Percentiles rank a stretch among this genome's conserved stretches.
phyloP scores from a whole-genome alignment of 179 eudicot genomes.

The Sideroxylon spinosum region DNA sequence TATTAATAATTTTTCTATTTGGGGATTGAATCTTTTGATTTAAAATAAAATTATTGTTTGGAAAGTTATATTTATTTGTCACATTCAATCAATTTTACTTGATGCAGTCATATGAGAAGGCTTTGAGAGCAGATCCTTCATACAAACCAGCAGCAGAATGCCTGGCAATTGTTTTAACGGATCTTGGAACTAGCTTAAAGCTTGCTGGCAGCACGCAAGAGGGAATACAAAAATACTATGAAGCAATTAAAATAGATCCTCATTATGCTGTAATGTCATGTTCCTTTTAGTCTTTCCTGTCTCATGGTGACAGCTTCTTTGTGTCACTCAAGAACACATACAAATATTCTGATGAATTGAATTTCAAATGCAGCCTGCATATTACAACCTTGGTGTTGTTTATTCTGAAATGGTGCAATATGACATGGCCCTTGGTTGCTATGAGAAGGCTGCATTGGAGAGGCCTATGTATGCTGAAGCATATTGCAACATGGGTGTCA shows the following conservation, averaged over 20 bases:
- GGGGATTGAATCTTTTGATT: not conserved
- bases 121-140: slow-evolving; percentile 74
- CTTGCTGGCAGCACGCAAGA: slow-evolving; percentile 97
- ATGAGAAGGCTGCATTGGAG: slow-evolving; percentile 95
- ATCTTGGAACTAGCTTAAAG: slow-evolving; percentile 95
- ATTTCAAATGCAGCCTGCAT: slow-evolving; percentile 86
- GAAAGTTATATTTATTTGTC: not conserved
- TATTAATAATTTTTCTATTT: not conserved
- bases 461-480: slow-evolving; percentile 99
- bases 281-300: slow-evolving; percentile 8
- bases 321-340: not conserved
- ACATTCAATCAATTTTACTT: slow-evolving; percentile 11
- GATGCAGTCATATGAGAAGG: slow-evolving; percentile 89
- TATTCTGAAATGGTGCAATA: slow-evolving; percentile 99
- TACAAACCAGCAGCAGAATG: slow-evolving; percentile 99
- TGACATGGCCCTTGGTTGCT: slow-evolving; percentile 88
- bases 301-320: not conserved
- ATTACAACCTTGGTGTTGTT: slow-evolving; percentile 98
- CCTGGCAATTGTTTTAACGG: slow-evolving; percentile 89
- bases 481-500: slow-evolving; percentile 99
- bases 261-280: slow-evolving; percentile 80
- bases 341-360: slow-evolving; percentile 20
- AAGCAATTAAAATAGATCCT: slow-evolving; percentile 88
- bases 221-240: slow-evolving; percentile 91
- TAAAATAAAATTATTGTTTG: not conserved